Conservation (phyloP, 176 grass and related monocot species). For the Poa annua region DNA sequence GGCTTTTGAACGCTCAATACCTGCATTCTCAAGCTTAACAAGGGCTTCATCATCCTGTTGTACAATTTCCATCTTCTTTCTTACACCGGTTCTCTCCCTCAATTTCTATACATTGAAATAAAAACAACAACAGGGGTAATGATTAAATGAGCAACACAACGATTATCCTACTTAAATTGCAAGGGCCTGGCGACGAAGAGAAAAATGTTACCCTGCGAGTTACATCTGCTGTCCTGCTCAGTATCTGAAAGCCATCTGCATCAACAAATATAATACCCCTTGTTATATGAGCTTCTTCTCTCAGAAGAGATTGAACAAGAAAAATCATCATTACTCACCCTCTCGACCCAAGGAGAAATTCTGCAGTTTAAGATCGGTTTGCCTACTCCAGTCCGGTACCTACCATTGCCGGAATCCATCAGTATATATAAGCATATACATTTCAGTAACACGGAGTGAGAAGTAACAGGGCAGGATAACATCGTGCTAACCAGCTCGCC, state of each 20-base stretch:
- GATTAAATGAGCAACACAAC: background rate
- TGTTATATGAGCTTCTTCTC: background rate
- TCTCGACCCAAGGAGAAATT: conserved; percentile 3
- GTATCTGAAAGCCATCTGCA: background rate
- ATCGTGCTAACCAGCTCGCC: conserved; percentile 34
- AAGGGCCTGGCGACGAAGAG: background rate
- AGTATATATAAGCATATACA: conserved; percentile 39
- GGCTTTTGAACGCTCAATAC: conserved; percentile 58
- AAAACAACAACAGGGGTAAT: conserved; percentile 5
- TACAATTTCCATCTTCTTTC: conserved; percentile 34
- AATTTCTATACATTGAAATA: conserved; percentile 49
- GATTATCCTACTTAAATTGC: conserved; percentile 1
- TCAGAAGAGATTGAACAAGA: background rate
- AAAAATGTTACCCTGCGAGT: conserved; percentile 43
- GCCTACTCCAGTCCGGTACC: conserved; percentile 31
- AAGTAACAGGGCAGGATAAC: background rate
- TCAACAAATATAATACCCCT: background rate
- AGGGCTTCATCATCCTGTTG: conserved; percentile 64
- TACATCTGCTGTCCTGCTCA: background rate
- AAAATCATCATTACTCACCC: conserved; percentile 24
- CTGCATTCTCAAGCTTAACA: conserved; percentile 65
- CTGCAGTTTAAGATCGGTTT: conserved; percentile 25
- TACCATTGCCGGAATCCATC: conserved; percentile 12
- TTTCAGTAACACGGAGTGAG: background rate
- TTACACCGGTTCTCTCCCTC: conserved; percentile 36